Evolutionary conservation across 495 filamentous ascomycete species (phyloP), one percentile per base, ranked within the genome.

Genomic region (Trichodelitschia bisporula): DNA sequence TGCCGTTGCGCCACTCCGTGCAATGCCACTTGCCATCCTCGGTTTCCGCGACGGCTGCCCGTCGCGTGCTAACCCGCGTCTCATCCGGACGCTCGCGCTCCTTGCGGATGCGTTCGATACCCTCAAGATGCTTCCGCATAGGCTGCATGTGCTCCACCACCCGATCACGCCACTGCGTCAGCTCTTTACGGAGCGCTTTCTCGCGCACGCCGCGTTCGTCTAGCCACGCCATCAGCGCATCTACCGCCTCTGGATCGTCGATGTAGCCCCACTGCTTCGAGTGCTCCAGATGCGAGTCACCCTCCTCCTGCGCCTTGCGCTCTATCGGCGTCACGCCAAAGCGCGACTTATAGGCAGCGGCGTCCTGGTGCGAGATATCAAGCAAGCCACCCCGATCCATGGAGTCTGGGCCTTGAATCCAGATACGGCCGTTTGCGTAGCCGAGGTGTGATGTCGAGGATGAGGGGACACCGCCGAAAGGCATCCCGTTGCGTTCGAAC

Each of bases 401-500:
- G 26, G 83, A 75, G 47, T 90, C 77, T 0, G 86, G 86, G 0
- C 86, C 86, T 48, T 97, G 86, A 16, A 97, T 70, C 86, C 86
- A 97, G 24, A 97, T 54, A 32, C 80, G 76, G 5, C 78, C 86
- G 46, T 95, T 97, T 8, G 89, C 82, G 43, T 93, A 97, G 8
- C 63, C 66, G 13, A 83, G 78, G 23, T 70, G 58, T 1, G 80
- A 71, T 3, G 82, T 95, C 3, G 82, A 93, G 51, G 78, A 86
- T 37, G 64, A 59, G 0, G 82, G 84, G 35, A 92, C 56, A 2
- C 89, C 89, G 28, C 58, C 79, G 45, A 78, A 92, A 1, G 86
- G 89, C 86, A 95, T 93, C 17, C 82, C 86, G 44, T 95, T 97
- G 21, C 83, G 74, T 51, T 97, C 86, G 46, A 93, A 91, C 84